Conservation (phyloP, 805 yeast genomes). For the Lachancea cidri region DNA sequence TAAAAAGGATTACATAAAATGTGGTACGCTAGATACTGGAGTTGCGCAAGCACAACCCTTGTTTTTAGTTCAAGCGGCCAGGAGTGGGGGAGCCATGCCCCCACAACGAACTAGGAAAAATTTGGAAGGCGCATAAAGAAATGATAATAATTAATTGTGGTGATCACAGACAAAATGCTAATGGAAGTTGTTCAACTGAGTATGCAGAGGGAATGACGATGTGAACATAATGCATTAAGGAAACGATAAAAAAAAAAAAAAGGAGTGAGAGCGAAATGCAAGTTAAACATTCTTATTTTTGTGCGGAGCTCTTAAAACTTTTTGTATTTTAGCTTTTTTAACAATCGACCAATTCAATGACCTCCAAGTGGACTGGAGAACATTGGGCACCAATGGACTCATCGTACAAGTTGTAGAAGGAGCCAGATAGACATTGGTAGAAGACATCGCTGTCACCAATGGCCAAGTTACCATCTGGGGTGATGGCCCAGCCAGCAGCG, state of each 20-base stretch:
- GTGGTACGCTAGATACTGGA: not conserved
- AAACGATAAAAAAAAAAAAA: slow-evolving; percentile 1
- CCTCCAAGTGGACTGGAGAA: slow-evolving; percentile 52
- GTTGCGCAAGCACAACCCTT: not conserved
- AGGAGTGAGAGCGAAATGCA: not conserved
- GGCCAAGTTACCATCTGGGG: slow-evolving; percentile 55
- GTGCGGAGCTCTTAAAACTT: not conserved
- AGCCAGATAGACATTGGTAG: slow-evolving; percentile 72
- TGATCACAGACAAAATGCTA: not conserved
- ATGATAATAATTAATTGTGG: too few species aligned
- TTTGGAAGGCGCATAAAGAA: not conserved
- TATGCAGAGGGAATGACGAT: slow-evolving; percentile 10
- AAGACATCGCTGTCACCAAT: slow-evolving; percentile 56
- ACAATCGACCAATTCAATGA: slow-evolving; percentile 56
- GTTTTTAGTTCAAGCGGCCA: too few species aligned
- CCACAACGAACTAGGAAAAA: not conserved
- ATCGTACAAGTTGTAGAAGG: slow-evolving; percentile 75
- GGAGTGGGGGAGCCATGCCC: not conserved
- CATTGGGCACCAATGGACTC: slow-evolving; percentile 58
- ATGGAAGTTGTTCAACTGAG: slow-evolving; percentile 1
- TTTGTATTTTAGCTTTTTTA: slow-evolving; percentile 16
- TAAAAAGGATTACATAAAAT: not conserved
- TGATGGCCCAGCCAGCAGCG: slow-evolving; percentile 61
- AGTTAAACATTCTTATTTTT: not conserved
- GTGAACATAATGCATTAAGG: slow-evolving; percentile 7